Evolutionary conservation across 2,329 filamentous ascomycete species (phyloP).

Genomic region (Scedosporium apiospermum): DNA sequence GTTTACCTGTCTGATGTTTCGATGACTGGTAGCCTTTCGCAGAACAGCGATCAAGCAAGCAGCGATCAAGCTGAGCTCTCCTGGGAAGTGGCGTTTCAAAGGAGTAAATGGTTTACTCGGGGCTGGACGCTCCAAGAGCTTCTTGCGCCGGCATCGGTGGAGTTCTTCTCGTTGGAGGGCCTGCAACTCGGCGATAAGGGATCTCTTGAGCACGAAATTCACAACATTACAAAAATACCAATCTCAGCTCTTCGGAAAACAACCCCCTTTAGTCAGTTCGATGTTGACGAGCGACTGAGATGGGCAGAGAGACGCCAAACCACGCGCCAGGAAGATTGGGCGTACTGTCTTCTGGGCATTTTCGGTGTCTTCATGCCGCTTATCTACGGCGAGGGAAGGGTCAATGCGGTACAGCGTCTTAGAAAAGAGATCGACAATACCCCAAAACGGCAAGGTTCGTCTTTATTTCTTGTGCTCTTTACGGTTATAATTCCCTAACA

Average conservation of each 20-base stretch:
- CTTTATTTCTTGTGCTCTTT: too few species aligned
- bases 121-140: slow-evolving; percentile 12
- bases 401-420: slow-evolving; percentile 20
- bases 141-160: slow-evolving; percentile 13
- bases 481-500: too few species aligned
- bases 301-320: slow-evolving; percentile 12
- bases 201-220: slow-evolving; percentile 13
- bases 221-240: slow-evolving; percentile 14
- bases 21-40: slow-evolving; percentile 9
- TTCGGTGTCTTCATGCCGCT: slow-evolving; percentile 12
- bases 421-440: slow-evolving; percentile 20
- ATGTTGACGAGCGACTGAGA: slow-evolving; percentile 9
- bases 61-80: neutral
- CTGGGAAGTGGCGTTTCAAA: slow-evolving; percentile 4
- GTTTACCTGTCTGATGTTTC: slow-evolving; percentile 8
- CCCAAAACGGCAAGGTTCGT: too few species aligned
- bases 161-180: slow-evolving; percentile 14
- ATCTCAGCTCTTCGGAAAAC: slow-evolving; percentile 8
- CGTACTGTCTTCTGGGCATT: slow-evolving; percentile 12
- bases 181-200: slow-evolving; percentile 13
- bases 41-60: too few species aligned
- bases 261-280: slow-evolving; percentile 6
- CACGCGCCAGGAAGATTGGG: slow-evolving; percentile 9
- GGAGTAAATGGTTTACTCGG: slow-evolving; percentile 9
- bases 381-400: slow-evolving; percentile 10